These are phyloP conservation scores for Zygoascus bituminiphila DNA, from an alignment of 805 yeast genomes.

Conservation along the genomic window DNA sequence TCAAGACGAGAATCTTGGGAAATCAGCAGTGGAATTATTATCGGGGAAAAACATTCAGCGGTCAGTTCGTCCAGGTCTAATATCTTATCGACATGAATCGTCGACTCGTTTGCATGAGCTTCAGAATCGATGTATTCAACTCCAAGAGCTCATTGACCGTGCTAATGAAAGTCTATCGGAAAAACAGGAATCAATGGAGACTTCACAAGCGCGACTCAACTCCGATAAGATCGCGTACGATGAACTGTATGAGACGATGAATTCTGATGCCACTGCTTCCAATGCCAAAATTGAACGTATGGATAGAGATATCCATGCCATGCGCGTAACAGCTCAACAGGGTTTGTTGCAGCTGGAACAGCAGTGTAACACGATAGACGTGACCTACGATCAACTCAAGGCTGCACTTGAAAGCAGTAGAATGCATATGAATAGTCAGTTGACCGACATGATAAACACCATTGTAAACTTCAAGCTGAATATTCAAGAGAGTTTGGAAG, in stretches of 20 bases:
- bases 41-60: conserved; percentile 33
- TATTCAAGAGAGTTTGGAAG: conserved; percentile 57
- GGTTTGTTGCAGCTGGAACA: conserved; percentile 42
- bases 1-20: conserved; percentile 39
- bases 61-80: conserved; percentile 31
- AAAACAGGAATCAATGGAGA: conserved; percentile 48
- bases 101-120: conserved; percentile 38
- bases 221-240: conserved; percentile 47
- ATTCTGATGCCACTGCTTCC: conserved; percentile 43
- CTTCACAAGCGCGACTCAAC: conserved; percentile 47
- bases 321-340: conserved; percentile 42
- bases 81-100: conserved; percentile 40
- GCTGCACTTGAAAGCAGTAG: conserved; percentile 40
- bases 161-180: conserved; percentile 48
- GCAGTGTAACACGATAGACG: conserved; percentile 42
- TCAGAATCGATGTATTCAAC: conserved; percentile 49
- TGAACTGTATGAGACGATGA: conserved; percentile 46
- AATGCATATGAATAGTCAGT: conserved; percentile 42
- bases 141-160: conserved; percentile 53
- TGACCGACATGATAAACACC: conserved; percentile 50
- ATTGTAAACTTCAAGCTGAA: conserved; percentile 58
- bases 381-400: conserved; percentile 44
- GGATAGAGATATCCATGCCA: conserved; percentile 47
- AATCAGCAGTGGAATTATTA: conserved; percentile 36
- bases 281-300: conserved; percentile 59